Conservation (phyloP, 306 rosid genomes). For the Casuarina equisetifolia region DNA sequence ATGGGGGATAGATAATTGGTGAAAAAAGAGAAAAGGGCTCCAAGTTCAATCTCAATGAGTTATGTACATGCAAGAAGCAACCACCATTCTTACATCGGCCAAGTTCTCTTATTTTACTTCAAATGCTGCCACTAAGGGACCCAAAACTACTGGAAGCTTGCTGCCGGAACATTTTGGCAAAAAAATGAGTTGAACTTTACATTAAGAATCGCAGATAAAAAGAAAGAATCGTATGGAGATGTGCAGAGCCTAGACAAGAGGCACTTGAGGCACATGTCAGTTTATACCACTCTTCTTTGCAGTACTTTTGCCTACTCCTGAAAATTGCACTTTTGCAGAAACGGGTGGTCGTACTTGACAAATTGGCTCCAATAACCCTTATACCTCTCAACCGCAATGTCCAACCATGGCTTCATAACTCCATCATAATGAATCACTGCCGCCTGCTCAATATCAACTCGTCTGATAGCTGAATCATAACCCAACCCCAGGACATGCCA, state of each 20-base stretch:
- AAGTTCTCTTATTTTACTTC: constrained; percentile 41
- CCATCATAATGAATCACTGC: constrained; percentile 93
- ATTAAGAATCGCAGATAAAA: constrained; percentile 51
- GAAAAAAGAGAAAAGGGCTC: not conserved
- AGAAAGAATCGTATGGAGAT: constrained; percentile 46
- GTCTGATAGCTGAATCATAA: constrained; percentile 44
- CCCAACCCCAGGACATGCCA: constrained; percentile 94
- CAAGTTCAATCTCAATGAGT: constrained; percentile 16
- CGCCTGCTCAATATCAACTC: constrained; percentile 54
- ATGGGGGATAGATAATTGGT: not conserved
- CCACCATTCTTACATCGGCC: constrained; percentile 26
- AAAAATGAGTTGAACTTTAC: constrained; percentile 50
- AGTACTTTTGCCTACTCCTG: constrained; percentile 48
- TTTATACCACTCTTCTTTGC: constrained; percentile 2
- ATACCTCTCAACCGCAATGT: constrained; percentile 67
- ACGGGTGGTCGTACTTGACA: constrained; percentile 55
- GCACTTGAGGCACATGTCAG: not conserved
- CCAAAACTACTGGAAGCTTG: constrained; percentile 40
- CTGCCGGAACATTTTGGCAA: constrained; percentile 27
- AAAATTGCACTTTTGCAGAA: constrained; percentile 85
- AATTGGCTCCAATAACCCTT: constrained; percentile 70
- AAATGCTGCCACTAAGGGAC: constrained; percentile 41
- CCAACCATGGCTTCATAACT: constrained; percentile 93
- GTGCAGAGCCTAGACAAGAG: constrained; percentile 23
- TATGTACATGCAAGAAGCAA: constrained; percentile 45